These are phyloP conservation scores for Lenwebbia sp. DNA, from an alignment of 345 rosid genomes.

Conservation along the genomic window DNA sequence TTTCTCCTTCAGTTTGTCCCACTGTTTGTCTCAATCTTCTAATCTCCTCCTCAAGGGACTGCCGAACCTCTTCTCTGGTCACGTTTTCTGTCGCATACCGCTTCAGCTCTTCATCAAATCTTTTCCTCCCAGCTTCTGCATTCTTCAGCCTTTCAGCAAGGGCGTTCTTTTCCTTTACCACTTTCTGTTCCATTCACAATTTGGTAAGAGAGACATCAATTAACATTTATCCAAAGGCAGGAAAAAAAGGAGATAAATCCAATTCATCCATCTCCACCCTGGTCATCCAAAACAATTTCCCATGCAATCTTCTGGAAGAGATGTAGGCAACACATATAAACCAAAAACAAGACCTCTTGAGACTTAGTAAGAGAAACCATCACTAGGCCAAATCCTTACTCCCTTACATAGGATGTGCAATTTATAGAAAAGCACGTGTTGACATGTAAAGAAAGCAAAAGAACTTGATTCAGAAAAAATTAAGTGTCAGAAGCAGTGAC, in stretches of 20 bases:
- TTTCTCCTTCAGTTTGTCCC: conserved; percentile 93
- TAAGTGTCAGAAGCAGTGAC: background rate
- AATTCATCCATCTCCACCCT: background rate
- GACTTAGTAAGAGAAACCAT: background rate
- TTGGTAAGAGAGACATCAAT: background rate
- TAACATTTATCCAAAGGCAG: background rate
- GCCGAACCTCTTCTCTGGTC: conserved; percentile 76
- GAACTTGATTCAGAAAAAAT: background rate
- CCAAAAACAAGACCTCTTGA: background rate
- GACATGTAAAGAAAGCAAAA: background rate
- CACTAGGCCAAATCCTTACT: background rate
- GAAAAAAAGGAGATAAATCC: background rate
- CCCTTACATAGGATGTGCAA: background rate
- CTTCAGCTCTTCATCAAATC: conserved; percentile 88
- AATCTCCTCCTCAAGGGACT: conserved; percentile 86
- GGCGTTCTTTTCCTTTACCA: conserved; percentile 86
- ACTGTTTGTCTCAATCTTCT: conserved; percentile 73
- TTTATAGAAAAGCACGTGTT: background rate
- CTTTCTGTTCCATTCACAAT: conserved; percentile 43
- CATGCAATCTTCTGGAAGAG: background rate
- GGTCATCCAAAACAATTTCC: background rate
- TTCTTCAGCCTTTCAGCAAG: conserved; percentile 82
- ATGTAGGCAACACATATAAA: background rate
- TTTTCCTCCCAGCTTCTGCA: conserved; percentile 84
- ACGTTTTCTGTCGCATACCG: conserved; percentile 78